These are phyloP conservation scores for Diaporthe ampelina DNA, from an alignment of 2,329 filamentous ascomycete species.

Conservation along the genomic window DNA sequence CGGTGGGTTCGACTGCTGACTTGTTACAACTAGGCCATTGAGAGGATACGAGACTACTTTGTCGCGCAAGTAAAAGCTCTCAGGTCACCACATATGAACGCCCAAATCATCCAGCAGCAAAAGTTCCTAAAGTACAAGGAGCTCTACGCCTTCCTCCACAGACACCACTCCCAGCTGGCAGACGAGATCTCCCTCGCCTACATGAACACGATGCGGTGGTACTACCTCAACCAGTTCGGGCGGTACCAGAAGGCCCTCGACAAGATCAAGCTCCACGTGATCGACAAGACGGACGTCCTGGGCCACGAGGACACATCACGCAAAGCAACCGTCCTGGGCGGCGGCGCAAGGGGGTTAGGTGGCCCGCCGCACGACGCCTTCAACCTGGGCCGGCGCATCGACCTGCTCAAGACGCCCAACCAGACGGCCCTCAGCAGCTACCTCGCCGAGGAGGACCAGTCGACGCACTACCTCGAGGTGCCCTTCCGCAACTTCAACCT, in stretches of 20 bases:
- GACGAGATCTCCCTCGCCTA: conserved; percentile 94
- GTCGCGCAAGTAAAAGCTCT: conserved; percentile 95
- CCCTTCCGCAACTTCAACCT: conserved; percentile 96
- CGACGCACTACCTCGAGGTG: conserved; percentile 87
- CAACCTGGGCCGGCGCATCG: conserved; percentile 87
- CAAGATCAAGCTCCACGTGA: conserved; percentile 84
- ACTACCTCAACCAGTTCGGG: conserved; percentile 91
- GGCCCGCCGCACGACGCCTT: conserved; percentile 86
- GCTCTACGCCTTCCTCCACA: conserved; percentile 86
- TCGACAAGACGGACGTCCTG: conserved; percentile 88
- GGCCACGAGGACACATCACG: conserved; percentile 82
- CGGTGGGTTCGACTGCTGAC: conserved; percentile 22
- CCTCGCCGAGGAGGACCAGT: conserved; percentile 89
- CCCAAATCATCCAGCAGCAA: conserved; percentile 96
- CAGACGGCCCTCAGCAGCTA: conserved; percentile 87
- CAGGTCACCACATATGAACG: conserved; percentile 95
- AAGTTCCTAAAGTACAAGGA: conserved; percentile 91
- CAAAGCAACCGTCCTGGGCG: conserved; percentile 71
- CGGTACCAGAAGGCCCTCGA: conserved; percentile 88
- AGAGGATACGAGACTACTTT: conserved; percentile 93
- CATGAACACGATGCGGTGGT: conserved; percentile 99
- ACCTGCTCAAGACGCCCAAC: conserved; percentile 81
- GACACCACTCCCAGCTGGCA: conserved; percentile 84
- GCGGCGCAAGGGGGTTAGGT: conserved; percentile 56
- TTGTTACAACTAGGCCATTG: conserved; percentile 75